Base-by-base conservation (phyloP, 495 filamentous ascomycete genomes). In the Aspergillus leporis region DNA sequence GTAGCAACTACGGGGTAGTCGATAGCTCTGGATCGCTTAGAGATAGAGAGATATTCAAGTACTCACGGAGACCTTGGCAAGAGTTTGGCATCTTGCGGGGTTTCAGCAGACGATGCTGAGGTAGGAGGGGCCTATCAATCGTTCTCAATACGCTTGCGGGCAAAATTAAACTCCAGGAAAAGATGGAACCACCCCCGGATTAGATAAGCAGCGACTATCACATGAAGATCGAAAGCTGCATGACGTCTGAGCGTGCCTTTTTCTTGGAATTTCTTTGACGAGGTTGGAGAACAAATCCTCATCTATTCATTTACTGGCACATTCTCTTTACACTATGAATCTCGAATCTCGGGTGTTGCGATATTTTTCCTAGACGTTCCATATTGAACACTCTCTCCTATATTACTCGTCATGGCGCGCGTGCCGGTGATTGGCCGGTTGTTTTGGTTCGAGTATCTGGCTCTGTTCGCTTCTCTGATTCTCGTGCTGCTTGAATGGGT, bases 61-160 rank as follows among this genome's bases (percentile, higher is more conserved):
- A 78, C 87, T 67, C 83, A 98, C 94, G 85, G 69, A 98, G 92
- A 70, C 97, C 93, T 82, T 90, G 90, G 81, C 94, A 98, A 57
- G 93, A 97, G 71, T 88, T 90, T 25, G 94, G 94, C 94, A 98
- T 98, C 52, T 66, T 86, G 75, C 41, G 32, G 52, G 59, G 38
- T 43, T 48, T 23, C 19, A 53, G 32, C 19, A 19, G 16, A 40
- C 28, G 28, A 38, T 40, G 51, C 28, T 16, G 7, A n/a, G 25
- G 13, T 21, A 38, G 4, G 16, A 4, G 19, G 18, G 4, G n/a
- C 41, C n/a, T 18, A 19, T 9, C 41, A 45, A 18, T 21, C 16
- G 14, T 19, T 47, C 10, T 8, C 36, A n/a, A n/a, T 40, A 13
- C 16, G 36, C 16, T 47, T 23, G 13, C 5, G 43, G 7, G 43